phyloP scores from a whole-genome alignment of 2,329 filamentous ascomycete genomes.

The Cladosporium sp. region DNA sequence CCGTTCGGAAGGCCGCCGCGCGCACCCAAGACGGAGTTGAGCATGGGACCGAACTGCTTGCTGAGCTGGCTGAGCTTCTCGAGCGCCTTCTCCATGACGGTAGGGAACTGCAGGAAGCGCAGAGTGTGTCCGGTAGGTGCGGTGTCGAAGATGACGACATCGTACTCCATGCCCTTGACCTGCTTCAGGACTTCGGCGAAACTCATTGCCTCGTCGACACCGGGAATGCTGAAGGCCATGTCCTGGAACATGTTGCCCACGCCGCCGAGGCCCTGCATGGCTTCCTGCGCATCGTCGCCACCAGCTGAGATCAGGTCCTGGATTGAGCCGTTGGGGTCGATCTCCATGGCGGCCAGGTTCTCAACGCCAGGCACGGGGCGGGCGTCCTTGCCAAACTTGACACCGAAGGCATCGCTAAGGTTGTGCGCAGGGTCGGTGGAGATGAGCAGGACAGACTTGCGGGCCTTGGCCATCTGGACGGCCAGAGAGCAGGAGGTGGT shows the following conservation, averaged over 20 bases:
- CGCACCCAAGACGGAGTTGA: slow-evolving; percentile 86
- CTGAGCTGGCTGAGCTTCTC: slow-evolving; percentile 94
- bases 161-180: slow-evolving; percentile 97
- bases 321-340: slow-evolving; percentile 96
- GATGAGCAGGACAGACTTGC: slow-evolving; percentile 94
- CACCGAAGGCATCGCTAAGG: slow-evolving; percentile 93
- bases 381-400: slow-evolving; percentile 99
- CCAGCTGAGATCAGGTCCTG: slow-evolving; percentile 85
- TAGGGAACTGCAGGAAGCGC: slow-evolving; percentile 97
- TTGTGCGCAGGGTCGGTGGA: slow-evolving; percentile 98
- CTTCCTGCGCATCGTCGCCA: slow-evolving; percentile 69
- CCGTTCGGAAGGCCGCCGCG: slow-evolving; percentile 80
- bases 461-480: slow-evolving; percentile 92
- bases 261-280: slow-evolving; percentile 65
- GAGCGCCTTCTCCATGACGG: slow-evolving; percentile 97
- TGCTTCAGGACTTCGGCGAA: slow-evolving; percentile 99
- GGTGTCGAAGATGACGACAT: slow-evolving; percentile 98
- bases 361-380: slow-evolving; percentile 87
- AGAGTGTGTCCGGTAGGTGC: slow-evolving; percentile 97
- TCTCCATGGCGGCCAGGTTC: slow-evolving; percentile 97
- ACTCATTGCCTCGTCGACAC: slow-evolving; percentile 99
- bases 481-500: slow-evolving; percentile 99
- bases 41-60: slow-evolving; percentile 89
- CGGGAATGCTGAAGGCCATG: slow-evolving; percentile 93
- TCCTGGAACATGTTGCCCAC: slow-evolving; percentile 99